These are phyloP conservation scores for Tetragonia tetragonoides DNA, from an alignment of 148 eudicot species.

Conservation along the genomic window DNA sequence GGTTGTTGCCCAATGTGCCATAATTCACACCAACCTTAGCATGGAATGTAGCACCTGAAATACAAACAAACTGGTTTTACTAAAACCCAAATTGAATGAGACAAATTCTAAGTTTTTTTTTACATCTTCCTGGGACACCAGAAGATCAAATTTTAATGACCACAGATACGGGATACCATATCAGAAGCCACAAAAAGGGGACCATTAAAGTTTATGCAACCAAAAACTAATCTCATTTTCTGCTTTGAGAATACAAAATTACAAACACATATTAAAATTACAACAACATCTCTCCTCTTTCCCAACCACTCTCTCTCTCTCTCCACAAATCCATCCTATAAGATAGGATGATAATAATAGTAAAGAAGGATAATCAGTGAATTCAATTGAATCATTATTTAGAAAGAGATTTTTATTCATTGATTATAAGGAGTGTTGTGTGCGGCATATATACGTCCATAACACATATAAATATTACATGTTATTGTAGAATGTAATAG, in stretches of 20 bases:
- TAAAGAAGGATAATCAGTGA: too few species aligned
- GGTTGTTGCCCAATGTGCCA: conserved; percentile 82
- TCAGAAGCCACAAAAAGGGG: too few species aligned
- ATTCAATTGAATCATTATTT: too few species aligned
- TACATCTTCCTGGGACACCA: background rate
- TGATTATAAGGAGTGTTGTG: too few species aligned
- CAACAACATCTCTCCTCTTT: too few species aligned
- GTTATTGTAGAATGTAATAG: too few species aligned
- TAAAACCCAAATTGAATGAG: background rate
- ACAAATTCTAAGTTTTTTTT: background rate
- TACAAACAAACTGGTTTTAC: conserved; percentile 6
- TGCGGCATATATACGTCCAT: too few species aligned
- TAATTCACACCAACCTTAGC: conserved; percentile 51
- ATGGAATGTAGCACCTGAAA: conserved; percentile 44
- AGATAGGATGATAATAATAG: too few species aligned
- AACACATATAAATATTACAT: too few species aligned
- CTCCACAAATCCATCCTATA: background rate
- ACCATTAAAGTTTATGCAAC: background rate
- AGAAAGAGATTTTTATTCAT: too few species aligned
- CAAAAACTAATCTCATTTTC: background rate
- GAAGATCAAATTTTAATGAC: background rate
- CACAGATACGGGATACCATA: too few species aligned
- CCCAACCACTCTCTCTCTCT: too few species aligned
- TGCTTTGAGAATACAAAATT: background rate
- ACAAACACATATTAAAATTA: background rate